phyloP scores from a whole-genome alignment of 2,329 filamentous ascomycete species.

The Botrytis tulipae region DNA sequence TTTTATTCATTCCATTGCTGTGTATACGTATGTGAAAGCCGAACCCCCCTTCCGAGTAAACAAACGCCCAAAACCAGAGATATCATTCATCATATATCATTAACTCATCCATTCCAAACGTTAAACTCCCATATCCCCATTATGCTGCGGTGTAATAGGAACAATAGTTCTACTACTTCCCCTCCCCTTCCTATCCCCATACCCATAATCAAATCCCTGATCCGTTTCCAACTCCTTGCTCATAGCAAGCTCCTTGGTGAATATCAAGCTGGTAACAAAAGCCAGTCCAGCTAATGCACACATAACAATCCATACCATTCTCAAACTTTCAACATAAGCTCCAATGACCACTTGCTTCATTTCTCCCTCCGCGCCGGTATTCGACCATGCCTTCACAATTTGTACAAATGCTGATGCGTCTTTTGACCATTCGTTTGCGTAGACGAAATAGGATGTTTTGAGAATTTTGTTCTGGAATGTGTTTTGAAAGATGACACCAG shows the following conservation, averaged over 20 bases:
- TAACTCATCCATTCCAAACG: background rate
- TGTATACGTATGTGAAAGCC: background rate
- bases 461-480: conserved; percentile 37
- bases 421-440: conserved; percentile 25
- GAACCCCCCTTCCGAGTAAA: rapidly evolving
- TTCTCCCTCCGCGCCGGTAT: conserved; percentile 18
- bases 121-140: background rate
- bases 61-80: background rate
- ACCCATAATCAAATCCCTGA: conserved; percentile 18
- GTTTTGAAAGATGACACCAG: conserved; percentile 69
- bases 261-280: conserved; percentile 41
- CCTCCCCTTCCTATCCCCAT: background rate
- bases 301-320: conserved; percentile 34
- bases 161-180: background rate
- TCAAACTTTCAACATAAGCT: conserved; percentile 29
- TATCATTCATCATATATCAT: background rate
- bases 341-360: conserved; percentile 22
- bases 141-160: background rate
- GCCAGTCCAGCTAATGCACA: conserved; percentile 28
- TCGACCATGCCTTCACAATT: conserved; percentile 27
- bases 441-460: conserved; percentile 22
- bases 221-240: conserved; percentile 42
- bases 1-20: background rate
- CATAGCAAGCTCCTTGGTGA: conserved; percentile 53
- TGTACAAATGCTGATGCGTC: conserved; percentile 30